These are phyloP conservation scores for Jimgerdemannia flammicorona DNA, from an alignment of 192 early-diverging fungal genomes.

Conservation along the genomic window DNA sequence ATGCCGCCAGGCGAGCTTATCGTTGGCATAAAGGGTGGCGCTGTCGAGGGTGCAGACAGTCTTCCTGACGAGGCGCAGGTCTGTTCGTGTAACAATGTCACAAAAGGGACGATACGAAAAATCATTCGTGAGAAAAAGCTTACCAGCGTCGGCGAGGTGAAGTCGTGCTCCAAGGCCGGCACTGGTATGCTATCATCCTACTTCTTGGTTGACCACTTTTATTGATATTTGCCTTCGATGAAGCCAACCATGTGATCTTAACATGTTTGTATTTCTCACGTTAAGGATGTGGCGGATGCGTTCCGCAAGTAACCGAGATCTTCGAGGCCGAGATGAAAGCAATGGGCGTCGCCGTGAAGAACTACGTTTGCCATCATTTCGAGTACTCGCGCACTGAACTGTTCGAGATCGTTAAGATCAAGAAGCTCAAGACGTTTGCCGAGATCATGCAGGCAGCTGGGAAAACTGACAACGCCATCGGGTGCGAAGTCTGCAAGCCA, in stretches of 20 bases:
- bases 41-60: conserved; percentile 41
- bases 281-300: not conserved
- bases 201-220: too few species aligned
- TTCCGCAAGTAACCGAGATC: conserved; percentile 53
- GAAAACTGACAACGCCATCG: conserved; percentile 28
- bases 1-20: conserved; percentile 53
- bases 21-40: conserved; percentile 37
- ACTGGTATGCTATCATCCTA: conserved; percentile 2
- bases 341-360: conserved; percentile 48
- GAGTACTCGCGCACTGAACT: conserved; percentile 53
- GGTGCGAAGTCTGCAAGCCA: conserved; percentile 64
- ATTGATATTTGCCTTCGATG: too few species aligned
- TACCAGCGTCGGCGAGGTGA: conserved; percentile 49
- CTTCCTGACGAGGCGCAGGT: conserved; percentile 56
- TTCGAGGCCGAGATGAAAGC: conserved; percentile 58
- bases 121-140: conserved; percentile 38
- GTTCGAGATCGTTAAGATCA: conserved; percentile 59
- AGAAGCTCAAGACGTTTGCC: conserved; percentile 44
- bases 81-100: conserved; percentile 70
- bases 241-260: too few species aligned
- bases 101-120: conserved; percentile 52
- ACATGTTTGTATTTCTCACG: too few species aligned
- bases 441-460: conserved; percentile 47
- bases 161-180: conserved; percentile 49
- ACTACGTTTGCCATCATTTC: conserved; percentile 60